These are phyloP conservation scores for Chenopodium quinoa DNA, from an alignment of 148 eudicot genomes.

Conservation along the genomic window DNA sequence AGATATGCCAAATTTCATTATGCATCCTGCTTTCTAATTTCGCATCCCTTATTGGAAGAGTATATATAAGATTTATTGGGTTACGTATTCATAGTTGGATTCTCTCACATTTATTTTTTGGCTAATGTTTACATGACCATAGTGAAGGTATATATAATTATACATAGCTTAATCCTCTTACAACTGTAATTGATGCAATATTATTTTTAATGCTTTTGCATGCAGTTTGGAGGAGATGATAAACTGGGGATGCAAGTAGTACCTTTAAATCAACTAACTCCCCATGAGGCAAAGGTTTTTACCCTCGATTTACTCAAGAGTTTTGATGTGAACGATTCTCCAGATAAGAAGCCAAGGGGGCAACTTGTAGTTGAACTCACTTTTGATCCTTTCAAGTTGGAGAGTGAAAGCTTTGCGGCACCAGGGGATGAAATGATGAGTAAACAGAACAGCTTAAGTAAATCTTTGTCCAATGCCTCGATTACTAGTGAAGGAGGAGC, in stretches of 20 bases:
- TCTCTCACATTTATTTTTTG: neutral
- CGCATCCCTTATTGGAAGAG: too few species aligned
- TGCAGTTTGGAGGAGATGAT: slow-evolving; percentile 81
- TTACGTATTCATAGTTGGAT: neutral
- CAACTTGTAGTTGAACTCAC: slow-evolving; percentile 57
- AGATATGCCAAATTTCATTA: too few species aligned
- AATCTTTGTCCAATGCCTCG: slow-evolving; percentile 28
- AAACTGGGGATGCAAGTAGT: slow-evolving; percentile 64
- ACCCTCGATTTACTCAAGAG: slow-evolving; percentile 69
- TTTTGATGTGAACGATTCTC: slow-evolving; percentile 37
- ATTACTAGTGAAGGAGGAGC: slow-evolving; percentile 57
- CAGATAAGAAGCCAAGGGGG: slow-evolving; percentile 66
- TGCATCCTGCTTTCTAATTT: too few species aligned
- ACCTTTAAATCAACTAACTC: slow-evolving; percentile 57
- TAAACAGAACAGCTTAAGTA: slow-evolving; percentile 31
- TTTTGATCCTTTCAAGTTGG: slow-evolving; percentile 66
- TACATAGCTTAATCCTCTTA: neutral
- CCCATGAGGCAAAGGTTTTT: slow-evolving; percentile 51
- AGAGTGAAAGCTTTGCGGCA: slow-evolving; percentile 39
- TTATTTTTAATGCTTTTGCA: neutral
- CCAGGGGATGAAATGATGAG: slow-evolving; percentile 16
- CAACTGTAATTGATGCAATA: neutral
- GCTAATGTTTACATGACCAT: neutral
- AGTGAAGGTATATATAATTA: neutral
- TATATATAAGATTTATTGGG: too few species aligned